A percentile compares a stretch with the other conserved stretches of the same genome.
phyloP scores from a whole-genome alignment of 352 stramenopile species.

The Hyaloperonospora arabidopsidis region DNA sequence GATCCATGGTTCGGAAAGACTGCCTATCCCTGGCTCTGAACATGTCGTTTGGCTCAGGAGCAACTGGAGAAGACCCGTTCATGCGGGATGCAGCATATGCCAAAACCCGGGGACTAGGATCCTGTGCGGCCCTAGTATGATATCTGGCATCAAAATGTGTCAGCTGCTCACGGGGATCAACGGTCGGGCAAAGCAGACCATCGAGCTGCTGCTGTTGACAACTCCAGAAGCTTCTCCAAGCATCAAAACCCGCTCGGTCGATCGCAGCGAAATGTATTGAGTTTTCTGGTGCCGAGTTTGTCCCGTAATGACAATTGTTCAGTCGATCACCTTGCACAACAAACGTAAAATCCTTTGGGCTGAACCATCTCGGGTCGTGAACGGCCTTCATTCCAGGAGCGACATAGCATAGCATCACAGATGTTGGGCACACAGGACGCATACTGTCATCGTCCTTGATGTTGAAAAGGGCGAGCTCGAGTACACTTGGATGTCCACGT shows the following conservation, averaged over 20 bases:
- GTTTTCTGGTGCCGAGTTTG: constrained; percentile 24
- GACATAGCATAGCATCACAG: constrained; percentile 57
- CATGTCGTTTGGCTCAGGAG: constrained; percentile 45
- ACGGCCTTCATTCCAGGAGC: constrained; percentile 34
- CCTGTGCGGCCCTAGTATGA: constrained; percentile 10
- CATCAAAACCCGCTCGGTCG: constrained; percentile 34
- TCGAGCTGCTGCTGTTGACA: constrained; percentile 41
- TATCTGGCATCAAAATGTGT: background rate
- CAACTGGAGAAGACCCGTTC: constrained; percentile 6
- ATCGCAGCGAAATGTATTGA: constrained; percentile 62
- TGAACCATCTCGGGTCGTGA: constrained; percentile 62
- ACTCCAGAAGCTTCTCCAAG: constrained; percentile 55
- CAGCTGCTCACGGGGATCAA: too few species aligned
- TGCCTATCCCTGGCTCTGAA: constrained; percentile 22
- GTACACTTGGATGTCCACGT: constrained; percentile 39
- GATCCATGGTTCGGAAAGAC: constrained; percentile 20
- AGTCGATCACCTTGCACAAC: constrained; percentile 31
- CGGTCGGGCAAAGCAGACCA: background rate
- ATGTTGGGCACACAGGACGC: constrained; percentile 45
- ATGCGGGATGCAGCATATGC: constrained; percentile 1
- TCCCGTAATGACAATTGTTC: constrained; percentile 32
- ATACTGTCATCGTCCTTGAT: constrained; percentile 34
- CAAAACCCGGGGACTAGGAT: background rate
- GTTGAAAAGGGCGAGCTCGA: constrained; percentile 70
- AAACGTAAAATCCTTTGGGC: constrained; percentile 61